Base-by-base conservation (phyloP, 2,329 filamentous ascomycete genomes). In the Penicillium expansum region DNA sequence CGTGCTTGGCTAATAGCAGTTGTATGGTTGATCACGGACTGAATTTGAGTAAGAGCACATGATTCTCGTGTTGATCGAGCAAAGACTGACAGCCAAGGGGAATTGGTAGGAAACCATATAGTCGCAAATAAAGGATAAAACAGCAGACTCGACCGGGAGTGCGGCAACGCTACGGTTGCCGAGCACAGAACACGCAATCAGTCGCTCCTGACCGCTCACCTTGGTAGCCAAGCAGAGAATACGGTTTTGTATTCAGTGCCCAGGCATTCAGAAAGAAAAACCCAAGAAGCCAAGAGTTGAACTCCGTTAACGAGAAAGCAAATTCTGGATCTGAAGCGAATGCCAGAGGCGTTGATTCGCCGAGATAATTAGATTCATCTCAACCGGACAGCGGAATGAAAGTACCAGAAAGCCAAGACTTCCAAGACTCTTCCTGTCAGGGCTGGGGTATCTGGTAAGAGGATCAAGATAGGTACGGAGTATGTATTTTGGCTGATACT, bases 141-240 rank as follows among this genome's bases (percentile, higher is more conserved):
- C 10, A 18, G 27, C n/a, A 33, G 24, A 42, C 18, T 27, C 11
- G 32, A 20, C 22, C 29, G 47, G 30, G 33, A 45, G 27, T 27
- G n/a, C 22, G 14, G 32, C 16, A 42, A 49, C 6, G 13, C 29
- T 50, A 20, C 29, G 24, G 38, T 22, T 52, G 54, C 54, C 54
- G 54, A 56, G 54, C 48, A 52, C 5, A 32, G 39, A 47, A 56
- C 61, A 54, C 60, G 60, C 57, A 61, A 59, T 52, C 55, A 24
- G 33, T 32, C 52, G 39, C 51, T 56, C 41, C 37, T 55, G 55
- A 60, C 55, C 53, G 57, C 57, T 38, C 35, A 22, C 38, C 20
- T 3, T 18, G 38, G 38, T 16, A 62, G 61, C 54, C 61, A 62
- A 62, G 61, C 54, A 45, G 48, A 41, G 42, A 37, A 56, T 47